Conservation (phyloP, 2,329 filamentous ascomycete genomes). For the Podosphaera xanthii region DNA sequence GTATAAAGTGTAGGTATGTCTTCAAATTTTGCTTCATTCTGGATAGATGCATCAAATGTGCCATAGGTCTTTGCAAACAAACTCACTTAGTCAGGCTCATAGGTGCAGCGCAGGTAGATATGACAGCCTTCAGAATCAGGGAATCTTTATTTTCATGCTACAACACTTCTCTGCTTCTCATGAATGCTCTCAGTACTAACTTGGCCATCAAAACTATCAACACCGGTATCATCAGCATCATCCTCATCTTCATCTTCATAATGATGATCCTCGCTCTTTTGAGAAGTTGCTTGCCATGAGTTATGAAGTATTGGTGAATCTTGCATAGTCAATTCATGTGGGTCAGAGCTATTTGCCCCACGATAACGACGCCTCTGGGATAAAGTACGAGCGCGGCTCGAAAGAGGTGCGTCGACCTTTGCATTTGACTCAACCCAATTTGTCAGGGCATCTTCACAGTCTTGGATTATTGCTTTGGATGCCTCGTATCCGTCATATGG, state of each 20-base stretch:
- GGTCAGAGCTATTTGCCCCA: slow-evolving; percentile 43
- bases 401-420: slow-evolving; percentile 68
- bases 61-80: no score
- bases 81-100: no score
- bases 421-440: slow-evolving; percentile 92
- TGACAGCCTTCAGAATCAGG: no score
- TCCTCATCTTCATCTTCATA: slow-evolving; percentile 45
- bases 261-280: slow-evolving; percentile 33
- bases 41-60: no score
- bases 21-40: no score
- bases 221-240: neutral
- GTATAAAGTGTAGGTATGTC: no score
- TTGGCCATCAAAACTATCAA: slow-evolving; percentile 18
- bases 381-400: slow-evolving; percentile 64
- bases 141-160: slow-evolving; percentile 6
- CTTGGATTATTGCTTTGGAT: slow-evolving; percentile 96
- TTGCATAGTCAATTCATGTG: slow-evolving; percentile 62
- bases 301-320: slow-evolving; percentile 59
- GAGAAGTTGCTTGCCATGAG: slow-evolving; percentile 56
- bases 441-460: slow-evolving; percentile 90
- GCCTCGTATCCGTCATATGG: slow-evolving; percentile 97
- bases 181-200: slow-evolving; percentile 31
- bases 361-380: slow-evolving; percentile 64
- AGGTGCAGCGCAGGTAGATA: no score
- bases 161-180: slow-evolving; percentile 27